Base-by-base conservation (phyloP, 345 rosid species). In the Hibiscus trionum region DNA sequence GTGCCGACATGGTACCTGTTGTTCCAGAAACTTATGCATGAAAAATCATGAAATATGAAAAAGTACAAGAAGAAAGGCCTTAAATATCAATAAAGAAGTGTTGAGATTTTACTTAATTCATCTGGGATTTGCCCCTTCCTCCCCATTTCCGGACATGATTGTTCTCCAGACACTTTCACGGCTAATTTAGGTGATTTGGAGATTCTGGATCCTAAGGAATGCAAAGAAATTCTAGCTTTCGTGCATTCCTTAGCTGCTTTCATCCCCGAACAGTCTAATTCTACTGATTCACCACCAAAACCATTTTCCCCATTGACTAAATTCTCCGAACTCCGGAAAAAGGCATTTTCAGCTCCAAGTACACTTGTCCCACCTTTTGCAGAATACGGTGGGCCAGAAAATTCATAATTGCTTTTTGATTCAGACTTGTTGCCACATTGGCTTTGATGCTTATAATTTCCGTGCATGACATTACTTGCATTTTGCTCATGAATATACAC, bases 1-100 rank as follows among this genome's bases (percentile, higher is more conserved):
- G 79, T 70, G 80, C 73, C 9, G 68, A 60, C 31, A 56, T 52
- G 44, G 64, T 44, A 72, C 65, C 76, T 76, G 77, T 72, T 67
- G 46, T 71, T 74, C 75, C 78, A 57, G 78, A 73, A 72, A 72
- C 75, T 74, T 83, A 87, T 83, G 85, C 74, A 85, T 64, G 7
- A 74, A 63, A 62, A 67, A 52, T 29, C 27, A 35, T 78, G 16
- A 56, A 70, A 31, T 84, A 63, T 75, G 74, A 11, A 67, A 37
- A 73, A 17, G 35, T 62, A 19, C 39, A 71, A 55, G 67, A 56
- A 14, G 31, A 24, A 64, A 56, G 15, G 44, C 12, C 56, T 35
- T 50, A 61, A 44, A 70, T 19, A 67, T 5, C 7, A 10, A 74
- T 53, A 72, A 68, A 35, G 69, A 78, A 42, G 24, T 5, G 49